Conservation (phyloP, 2,329 filamentous ascomycete genomes). For the Graphiopsis chlorocephala region DNA sequence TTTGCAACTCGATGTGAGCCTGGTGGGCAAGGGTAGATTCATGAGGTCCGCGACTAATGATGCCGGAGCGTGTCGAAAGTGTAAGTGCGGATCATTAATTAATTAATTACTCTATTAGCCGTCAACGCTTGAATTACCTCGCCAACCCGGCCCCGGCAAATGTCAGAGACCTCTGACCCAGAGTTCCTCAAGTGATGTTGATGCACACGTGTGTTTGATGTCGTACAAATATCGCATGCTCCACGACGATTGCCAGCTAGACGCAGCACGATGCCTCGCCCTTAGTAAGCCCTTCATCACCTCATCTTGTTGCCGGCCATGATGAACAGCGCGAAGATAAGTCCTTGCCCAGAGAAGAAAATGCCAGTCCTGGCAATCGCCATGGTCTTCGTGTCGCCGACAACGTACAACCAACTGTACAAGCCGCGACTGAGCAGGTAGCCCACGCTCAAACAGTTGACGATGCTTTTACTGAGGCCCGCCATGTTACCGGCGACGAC, state of each 20-base stretch:
- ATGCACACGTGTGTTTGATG: background rate
- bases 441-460: constrained; percentile 30
- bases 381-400: constrained; percentile 22
- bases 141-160: background rate
- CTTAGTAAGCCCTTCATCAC: background rate
- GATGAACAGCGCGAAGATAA: constrained; percentile 28
- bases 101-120: background rate
- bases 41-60: background rate
- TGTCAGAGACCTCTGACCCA: background rate
- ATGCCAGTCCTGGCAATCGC: constrained; percentile 22
- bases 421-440: constrained; percentile 29
- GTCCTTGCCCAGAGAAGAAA: constrained; percentile 26
- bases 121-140: background rate
- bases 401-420: constrained; percentile 33
- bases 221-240: background rate
- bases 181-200: background rate
- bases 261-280: background rate
- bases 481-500: constrained; percentile 40
- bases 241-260: background rate
- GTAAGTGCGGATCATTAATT: background rate
- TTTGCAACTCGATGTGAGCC: background rate
- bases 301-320: constrained; percentile 28
- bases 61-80: background rate
- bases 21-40: background rate
- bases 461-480: constrained; percentile 26